Percentiles rank a stretch among this genome's conserved stretches.
Conservation (phyloP, 441 rosid genomes). For the Viola pubescens region DNA sequence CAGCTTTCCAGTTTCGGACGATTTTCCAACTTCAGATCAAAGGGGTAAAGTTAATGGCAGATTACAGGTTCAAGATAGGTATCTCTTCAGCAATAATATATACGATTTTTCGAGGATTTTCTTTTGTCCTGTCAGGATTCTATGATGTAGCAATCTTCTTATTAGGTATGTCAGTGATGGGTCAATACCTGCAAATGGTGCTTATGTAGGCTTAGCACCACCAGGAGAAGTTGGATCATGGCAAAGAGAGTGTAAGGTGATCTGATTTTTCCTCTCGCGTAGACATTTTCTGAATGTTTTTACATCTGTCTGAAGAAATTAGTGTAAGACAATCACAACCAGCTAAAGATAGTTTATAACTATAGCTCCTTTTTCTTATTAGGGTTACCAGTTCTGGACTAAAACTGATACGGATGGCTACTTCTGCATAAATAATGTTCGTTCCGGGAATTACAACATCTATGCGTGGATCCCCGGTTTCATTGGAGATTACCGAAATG, state of each 20-base stretch:
- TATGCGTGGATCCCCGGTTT: slow-evolving; percentile 60
- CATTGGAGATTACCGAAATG: slow-evolving; percentile 43
- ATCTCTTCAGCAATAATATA: not conserved
- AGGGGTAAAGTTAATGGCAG: slow-evolving; percentile 61
- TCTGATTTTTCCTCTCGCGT: not conserved
- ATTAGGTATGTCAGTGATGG: slow-evolving; percentile 18
- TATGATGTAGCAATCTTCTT: not conserved
- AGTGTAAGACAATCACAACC: not conserved
- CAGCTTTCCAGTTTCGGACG: slow-evolving; percentile 51
- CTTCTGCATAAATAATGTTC: slow-evolving; percentile 34
- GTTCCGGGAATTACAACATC: slow-evolving; percentile 31
- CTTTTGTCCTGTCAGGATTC: not conserved
- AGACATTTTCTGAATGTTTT: not conserved
- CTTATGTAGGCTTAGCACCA: slow-evolving; percentile 32
- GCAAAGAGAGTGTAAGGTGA: slow-evolving; percentile 35
- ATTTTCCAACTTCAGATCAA: slow-evolving; percentile 38
- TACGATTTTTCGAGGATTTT: not conserved
- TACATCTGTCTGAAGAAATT: not conserved
- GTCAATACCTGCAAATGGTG: slow-evolving; percentile 17
- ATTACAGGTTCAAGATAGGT: slow-evolving; percentile 58
- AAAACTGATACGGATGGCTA: slow-evolving; percentile 38
- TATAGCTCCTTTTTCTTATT: not conserved
- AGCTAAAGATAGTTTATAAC: not conserved
- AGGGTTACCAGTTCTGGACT: slow-evolving; percentile 64
- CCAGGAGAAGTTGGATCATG: slow-evolving; percentile 40